A percentile compares a stretch with the other conserved stretches of the same genome.
phyloP scores from a whole-genome alignment of 176 grass and related monocot genomes.

The Lolium rigidum region DNA sequence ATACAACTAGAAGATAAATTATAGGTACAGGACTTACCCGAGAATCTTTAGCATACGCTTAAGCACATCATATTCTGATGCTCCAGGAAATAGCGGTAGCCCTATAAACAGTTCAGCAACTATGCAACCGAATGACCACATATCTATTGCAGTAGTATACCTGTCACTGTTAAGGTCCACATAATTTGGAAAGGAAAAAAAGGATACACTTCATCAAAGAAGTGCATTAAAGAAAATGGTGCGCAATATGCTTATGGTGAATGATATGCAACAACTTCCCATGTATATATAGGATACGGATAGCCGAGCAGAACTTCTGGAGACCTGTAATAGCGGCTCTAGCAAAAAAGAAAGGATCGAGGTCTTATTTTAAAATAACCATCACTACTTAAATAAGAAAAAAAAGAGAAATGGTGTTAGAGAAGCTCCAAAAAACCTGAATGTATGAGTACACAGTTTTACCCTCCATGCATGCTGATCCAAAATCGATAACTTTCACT shows the following conservation, averaged over 20 bases:
- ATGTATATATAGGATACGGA: constrained; percentile 80
- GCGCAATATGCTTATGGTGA: constrained; percentile 34
- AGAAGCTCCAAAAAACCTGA: constrained; percentile 64
- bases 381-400: constrained; percentile 30
- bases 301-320: constrained; percentile 98
- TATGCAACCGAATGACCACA: constrained; percentile 98
- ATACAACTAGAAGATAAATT: constrained; percentile 19
- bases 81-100: constrained; percentile 93
- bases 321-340: constrained; percentile 99
- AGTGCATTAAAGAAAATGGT: constrained; percentile 10
- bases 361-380: constrained; percentile 39
- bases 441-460: constrained; percentile 97
- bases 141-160: constrained; percentile 92
- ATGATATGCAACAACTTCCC: constrained; percentile 11
- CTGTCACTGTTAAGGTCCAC: constrained; percentile 68
- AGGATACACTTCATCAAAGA: not conserved
- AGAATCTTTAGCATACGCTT: constrained; percentile 87
- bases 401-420: constrained; percentile 21
- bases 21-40: constrained; percentile 52
- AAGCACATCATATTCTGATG: constrained; percentile 95
- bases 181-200: constrained; percentile 21
- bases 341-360: constrained; percentile 49
- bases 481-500: constrained; percentile 99
- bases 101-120: constrained; percentile 95
- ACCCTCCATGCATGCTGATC: constrained; percentile 95